Conservation (phyloP, 106 monocot species). For the Dendrobium officinale region DNA sequence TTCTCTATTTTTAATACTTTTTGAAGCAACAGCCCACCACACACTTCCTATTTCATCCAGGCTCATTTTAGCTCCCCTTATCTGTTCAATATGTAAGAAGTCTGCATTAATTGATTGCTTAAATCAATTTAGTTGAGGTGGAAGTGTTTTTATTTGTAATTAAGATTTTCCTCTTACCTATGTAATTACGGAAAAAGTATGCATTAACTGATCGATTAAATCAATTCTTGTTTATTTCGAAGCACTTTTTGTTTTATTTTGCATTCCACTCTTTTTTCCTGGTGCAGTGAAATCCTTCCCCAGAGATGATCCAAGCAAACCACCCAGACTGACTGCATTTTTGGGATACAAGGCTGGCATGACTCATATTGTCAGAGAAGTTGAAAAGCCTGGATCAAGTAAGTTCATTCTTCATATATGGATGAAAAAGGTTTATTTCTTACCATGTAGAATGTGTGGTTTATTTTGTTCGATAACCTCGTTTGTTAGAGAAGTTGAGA, state of each 20-base stretch:
- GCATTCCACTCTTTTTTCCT: not conserved
- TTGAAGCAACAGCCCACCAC: too few species aligned
- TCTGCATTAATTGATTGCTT: too few species aligned
- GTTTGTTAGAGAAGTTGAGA: not conserved
- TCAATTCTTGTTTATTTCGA: not conserved
- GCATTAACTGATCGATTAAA: not conserved
- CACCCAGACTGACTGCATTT: conserved; percentile 61
- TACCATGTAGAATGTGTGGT: not conserved
- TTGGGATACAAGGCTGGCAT: conserved; percentile 86
- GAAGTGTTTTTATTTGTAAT: too few species aligned
- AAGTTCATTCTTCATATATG: conserved; percentile 8
- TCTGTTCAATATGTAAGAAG: too few species aligned
- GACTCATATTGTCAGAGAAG: conserved; percentile 83
- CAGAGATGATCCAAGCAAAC: conserved; percentile 58
- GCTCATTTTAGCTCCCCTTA: too few species aligned
- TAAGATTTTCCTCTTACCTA: not conserved
- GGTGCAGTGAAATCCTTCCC: conserved; percentile 82
- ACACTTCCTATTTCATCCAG: too few species aligned
- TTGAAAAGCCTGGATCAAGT: conserved; percentile 88
- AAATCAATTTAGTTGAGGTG: too few species aligned
- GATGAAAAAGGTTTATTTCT: not conserved
- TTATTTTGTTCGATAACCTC: not conserved
- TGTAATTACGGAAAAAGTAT: not conserved
- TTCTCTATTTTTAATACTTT: too few species aligned
- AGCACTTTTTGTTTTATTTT: not conserved